phyloP scores from a whole-genome alignment of 805 yeast genomes.

The Schwanniomyces sp. region DNA sequence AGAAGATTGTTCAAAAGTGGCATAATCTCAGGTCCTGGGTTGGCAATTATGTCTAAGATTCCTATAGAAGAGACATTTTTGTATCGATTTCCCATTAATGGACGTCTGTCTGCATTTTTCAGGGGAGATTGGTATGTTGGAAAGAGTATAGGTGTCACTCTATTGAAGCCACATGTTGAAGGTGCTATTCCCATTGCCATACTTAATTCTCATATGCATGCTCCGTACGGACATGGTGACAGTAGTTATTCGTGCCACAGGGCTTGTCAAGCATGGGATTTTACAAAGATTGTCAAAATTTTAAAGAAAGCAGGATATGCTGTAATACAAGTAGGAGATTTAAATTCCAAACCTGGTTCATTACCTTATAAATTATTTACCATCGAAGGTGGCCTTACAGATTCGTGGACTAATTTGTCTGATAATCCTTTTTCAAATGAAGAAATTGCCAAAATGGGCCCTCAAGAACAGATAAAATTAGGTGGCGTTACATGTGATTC shows the following conservation, averaged over 20 bases:
- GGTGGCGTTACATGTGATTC: conserved; percentile 95
- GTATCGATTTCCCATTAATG: conserved; percentile 87
- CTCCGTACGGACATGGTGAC: conserved; percentile 85
- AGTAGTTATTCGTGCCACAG: conserved; percentile 89
- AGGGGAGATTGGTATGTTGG: conserved; percentile 99
- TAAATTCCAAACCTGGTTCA: conserved; percentile 86
- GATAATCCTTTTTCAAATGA: conserved; percentile 1
- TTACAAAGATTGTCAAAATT: conserved; percentile 62
- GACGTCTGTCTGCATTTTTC: conserved; percentile 89
- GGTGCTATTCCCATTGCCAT: conserved; percentile 65
- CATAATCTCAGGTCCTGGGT: conserved; percentile 88
- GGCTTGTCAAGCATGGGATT: conserved; percentile 96
- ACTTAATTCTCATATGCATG: conserved; percentile 94
- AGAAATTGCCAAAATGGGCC: conserved; percentile 26
- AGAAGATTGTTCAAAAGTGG: conserved; percentile 77
- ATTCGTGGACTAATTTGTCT: conserved; percentile 77
- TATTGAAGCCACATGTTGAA: conserved; percentile 50
- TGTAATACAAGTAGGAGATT: conserved; percentile 88
- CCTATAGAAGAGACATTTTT: conserved; percentile 81
- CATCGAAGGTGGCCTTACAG: conserved; percentile 63
- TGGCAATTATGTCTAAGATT: conserved; percentile 77
- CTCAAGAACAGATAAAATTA: conserved; percentile 54
- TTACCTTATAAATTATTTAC: conserved; percentile 77
- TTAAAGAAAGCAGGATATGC: conserved; percentile 76
- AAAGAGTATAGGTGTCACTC: conserved; percentile 76